Percentiles rank a stretch among this genome's conserved stretches.
Evolutionary conservation across 2,329 filamentous ascomycete species (phyloP).

Genomic region (Dactylellina cionopaga): DNA sequence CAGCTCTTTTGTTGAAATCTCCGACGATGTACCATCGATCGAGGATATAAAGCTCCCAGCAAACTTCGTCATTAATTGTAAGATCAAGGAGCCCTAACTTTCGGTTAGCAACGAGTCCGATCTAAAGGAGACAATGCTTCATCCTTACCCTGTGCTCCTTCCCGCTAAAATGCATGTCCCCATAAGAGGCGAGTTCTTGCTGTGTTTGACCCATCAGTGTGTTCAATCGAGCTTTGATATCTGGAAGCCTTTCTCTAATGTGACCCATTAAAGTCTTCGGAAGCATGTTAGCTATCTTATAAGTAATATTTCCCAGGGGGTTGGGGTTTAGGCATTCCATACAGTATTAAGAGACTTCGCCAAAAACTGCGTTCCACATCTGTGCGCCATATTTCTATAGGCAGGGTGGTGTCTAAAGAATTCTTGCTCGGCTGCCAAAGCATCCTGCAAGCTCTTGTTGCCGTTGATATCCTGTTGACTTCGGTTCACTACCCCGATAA

Average conservation of each 20-base stretch:
- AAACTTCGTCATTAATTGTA: conserved; percentile 98
- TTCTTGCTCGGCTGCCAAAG: conserved; percentile 85
- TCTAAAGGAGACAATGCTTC: not conserved
- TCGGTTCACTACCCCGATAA: conserved; percentile 96
- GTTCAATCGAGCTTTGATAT: conserved; percentile 97
- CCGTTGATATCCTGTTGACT: conserved; percentile 98
- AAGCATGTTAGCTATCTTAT: conserved; percentile 36
- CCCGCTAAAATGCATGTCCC: conserved; percentile 95
- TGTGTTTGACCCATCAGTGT: conserved; percentile 99
- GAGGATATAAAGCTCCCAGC: conserved; percentile 97
- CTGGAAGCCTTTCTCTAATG: conserved; percentile 92
- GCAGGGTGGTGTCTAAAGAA: conserved; percentile 98
- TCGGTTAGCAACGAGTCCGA: conserved; percentile 11
- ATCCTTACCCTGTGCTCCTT: conserved; percentile 80
- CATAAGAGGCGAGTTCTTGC: conserved; percentile 96
- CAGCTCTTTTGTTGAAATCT: conserved; percentile 98
- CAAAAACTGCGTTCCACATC: conserved; percentile 92
- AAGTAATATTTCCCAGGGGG: conserved; percentile 10
- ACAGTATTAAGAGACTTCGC: conserved; percentile 89
- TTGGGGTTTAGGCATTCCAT: conserved; percentile 47
- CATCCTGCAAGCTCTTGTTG: conserved; percentile 93
- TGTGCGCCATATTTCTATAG: conserved; percentile 92
- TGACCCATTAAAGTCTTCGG: conserved; percentile 84
- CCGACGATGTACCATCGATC: conserved; percentile 96
- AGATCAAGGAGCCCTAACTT: conserved; percentile 78